Base-by-base conservation (phyloP, 2,329 filamentous ascomycete species). In the Thielaviopsis cerberus region DNA sequence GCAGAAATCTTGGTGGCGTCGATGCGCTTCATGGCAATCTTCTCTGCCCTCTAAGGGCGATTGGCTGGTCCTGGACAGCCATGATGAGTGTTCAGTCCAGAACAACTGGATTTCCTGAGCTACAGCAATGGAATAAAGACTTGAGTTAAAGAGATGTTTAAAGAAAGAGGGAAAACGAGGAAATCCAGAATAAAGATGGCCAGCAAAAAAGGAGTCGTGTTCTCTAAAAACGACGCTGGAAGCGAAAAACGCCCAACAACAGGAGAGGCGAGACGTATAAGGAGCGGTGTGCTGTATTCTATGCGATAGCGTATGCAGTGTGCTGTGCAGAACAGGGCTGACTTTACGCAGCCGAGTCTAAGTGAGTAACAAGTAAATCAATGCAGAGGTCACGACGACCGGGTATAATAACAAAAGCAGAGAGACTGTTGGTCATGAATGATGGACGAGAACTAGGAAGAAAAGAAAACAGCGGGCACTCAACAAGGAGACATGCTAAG, bases 21-120 rank as follows among this genome's bases (percentile, higher is more conserved):
- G 62, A 88, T 82, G 63, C 88, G 80, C 70, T 79, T 84, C 90
- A 98, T 96, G 55, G 79, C n/a, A n/a, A n/a, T 37, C 58, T 51
- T 26, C 54, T 54, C 51, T 60, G 54, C 20, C 54, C 34, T 51
- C 58, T 48, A 24, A 57, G 54, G 45, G 54, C 54, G 17, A 53
- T 27, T 57, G 58, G 54, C 8, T 57, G 25, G 22, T 60, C 58
- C 15, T 57, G 25, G 51, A 52, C 54, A 41, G 34, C n/a, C 58
- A 60, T 60, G 57, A 34, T 54, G 23, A 13, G 17, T 57, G 34
- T 13, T 34, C 26, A 53, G 52, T 53, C 24, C 27, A 30, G 27
- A 24, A 51, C 3, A 41, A 41, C 15, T 51, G 6, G 24, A 1
- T 53, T 30, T 53, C 17, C 27, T n/a, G 15, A n/a, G 17, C 2